Base-by-base conservation (phyloP, 1,284 basidiomycete genomes). In the Microbotryum intermedium region DNA sequence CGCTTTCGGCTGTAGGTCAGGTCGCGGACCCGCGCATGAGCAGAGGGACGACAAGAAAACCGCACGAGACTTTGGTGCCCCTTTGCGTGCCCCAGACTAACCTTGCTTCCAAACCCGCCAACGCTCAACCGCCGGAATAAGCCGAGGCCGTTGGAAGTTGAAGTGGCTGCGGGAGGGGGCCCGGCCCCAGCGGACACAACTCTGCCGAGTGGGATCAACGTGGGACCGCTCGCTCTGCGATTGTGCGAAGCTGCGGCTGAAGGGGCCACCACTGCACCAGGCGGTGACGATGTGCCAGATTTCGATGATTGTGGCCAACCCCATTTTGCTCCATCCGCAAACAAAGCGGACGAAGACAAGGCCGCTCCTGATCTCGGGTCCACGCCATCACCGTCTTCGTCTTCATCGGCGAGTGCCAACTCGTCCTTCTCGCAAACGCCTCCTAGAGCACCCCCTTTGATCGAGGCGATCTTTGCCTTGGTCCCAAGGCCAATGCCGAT, bases 101-200 rank as follows among this genome's bases (percentile, higher is more conserved):
- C 65, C 62, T 61, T 67, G 49, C 25, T 30, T 3, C 62, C 60
- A 16, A 67, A 56, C 1, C 65, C 65, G 6, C 55, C 45, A 29
- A 67, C 57, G 25, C 60, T 62, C 56, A 67, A 60, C 1, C 65
- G 50, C 9, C 65, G 5, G 54, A 67, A 67, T 9, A 67, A 25
- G 11, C 62, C 56, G 28, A 67, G 54, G 1, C 62, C 62, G 1
- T 66, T 62, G 7, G 50, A 47, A 51, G 46, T 46, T 54, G 20
- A 23, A 18, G 25, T 26, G 20, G 30, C 25, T 50, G 7, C 45
- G 23, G 9, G 62, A 47, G 25, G 57, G 57, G 46, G 58, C 56
- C 44, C 58, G 39, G 65, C 65, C n/a, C 65, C 65, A 1, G 65
- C 65, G 16, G 50, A 55, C 49, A 60, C 59, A 23, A 67, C 65